Conservation (phyloP, 305 asterid species). For the Solanum aculeatissimum region DNA sequence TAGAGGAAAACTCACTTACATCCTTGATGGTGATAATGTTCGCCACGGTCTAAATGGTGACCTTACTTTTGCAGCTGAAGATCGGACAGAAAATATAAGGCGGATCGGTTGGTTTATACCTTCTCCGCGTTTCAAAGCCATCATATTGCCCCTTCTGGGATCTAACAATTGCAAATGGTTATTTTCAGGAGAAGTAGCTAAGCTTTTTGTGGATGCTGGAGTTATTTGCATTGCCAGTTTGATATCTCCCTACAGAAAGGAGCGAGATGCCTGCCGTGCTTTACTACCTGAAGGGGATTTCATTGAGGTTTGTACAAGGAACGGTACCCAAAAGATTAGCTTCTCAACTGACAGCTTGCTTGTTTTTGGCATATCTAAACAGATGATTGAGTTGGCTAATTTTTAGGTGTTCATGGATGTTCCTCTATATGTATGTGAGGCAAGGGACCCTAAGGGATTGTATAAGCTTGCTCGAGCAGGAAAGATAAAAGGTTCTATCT, state of each 20-base stretch:
- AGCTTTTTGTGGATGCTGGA: constrained; percentile 99
- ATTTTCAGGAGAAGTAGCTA: constrained; percentile 83
- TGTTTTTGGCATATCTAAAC: neutral
- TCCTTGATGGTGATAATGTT: constrained; percentile 98
- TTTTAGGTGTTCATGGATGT: constrained; percentile 82
- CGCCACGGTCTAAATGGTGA: constrained; percentile 90
- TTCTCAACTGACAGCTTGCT: neutral
- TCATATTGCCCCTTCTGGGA: neutral
- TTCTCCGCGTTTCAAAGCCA: neutral
- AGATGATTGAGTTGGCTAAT: neutral
- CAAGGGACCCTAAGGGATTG: constrained; percentile 92
- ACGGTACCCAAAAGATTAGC: neutral
- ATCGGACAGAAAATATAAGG: constrained; percentile 89
- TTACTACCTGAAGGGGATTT: constrained; percentile 80
- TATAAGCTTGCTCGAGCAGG: constrained; percentile 96
- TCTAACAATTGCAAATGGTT: neutral
- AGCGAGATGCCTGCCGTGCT: constrained; percentile 87
- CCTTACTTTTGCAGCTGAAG: constrained; percentile 86
- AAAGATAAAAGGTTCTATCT: constrained; percentile 64
- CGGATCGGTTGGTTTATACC: constrained; percentile 63
- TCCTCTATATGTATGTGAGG: constrained; percentile 71
- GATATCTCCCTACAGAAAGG: constrained; percentile 91
- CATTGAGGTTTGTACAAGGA: constrained; percentile 55
- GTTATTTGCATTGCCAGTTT: constrained; percentile 92
- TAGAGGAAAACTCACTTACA: constrained; percentile 76